A percentile compares a stretch with the other conserved stretches of the same genome.
These are phyloP conservation scores for Candida patagonica DNA, from an alignment of 805 yeast genomes.

Conservation along the genomic window DNA sequence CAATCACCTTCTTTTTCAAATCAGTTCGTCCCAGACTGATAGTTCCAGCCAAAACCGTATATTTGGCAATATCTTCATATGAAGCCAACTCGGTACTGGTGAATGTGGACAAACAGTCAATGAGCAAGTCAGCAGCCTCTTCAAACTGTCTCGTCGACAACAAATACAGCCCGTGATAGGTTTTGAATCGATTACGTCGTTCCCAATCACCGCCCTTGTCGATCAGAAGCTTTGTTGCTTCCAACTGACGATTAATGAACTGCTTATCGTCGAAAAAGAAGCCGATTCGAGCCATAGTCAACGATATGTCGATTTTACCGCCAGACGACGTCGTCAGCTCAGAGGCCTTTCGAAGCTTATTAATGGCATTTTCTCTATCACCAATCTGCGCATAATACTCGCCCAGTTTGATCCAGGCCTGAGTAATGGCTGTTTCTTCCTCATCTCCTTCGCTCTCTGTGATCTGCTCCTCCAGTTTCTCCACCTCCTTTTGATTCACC, in stretches of 20 bases:
- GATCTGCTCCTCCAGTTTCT: slow-evolving; percentile 36
- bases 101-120: slow-evolving; percentile 90
- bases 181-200: slow-evolving; percentile 88
- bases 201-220: slow-evolving; percentile 99
- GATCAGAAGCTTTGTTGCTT: slow-evolving; percentile 61
- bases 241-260: slow-evolving; percentile 62
- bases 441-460: slow-evolving; percentile 58
- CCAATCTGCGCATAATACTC: slow-evolving; percentile 83
- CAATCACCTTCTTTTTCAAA: slow-evolving; percentile 74
- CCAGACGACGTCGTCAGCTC: slow-evolving; percentile 82
- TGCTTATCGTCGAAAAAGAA: slow-evolving; percentile 74
- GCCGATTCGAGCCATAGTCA: slow-evolving; percentile 82
- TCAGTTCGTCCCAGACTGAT: slow-evolving; percentile 75
- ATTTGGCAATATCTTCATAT: slow-evolving; percentile 83
- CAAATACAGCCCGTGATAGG: slow-evolving; percentile 76
- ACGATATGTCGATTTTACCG: slow-evolving; percentile 73
- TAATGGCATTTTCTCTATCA: slow-evolving; percentile 61
- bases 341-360: slow-evolving; percentile 60
- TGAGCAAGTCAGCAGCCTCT: slow-evolving; percentile 76
- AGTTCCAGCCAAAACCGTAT: slow-evolving; percentile 82
- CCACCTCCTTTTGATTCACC: slow-evolving; percentile 48
- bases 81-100: slow-evolving; percentile 85
- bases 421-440: slow-evolving; percentile 75
- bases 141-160: slow-evolving; percentile 78
- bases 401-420: slow-evolving; percentile 70